Evolutionary conservation across 1,284 basidiomycete species (phyloP).

Genomic region (Gymnopus androsaceus): DNA sequence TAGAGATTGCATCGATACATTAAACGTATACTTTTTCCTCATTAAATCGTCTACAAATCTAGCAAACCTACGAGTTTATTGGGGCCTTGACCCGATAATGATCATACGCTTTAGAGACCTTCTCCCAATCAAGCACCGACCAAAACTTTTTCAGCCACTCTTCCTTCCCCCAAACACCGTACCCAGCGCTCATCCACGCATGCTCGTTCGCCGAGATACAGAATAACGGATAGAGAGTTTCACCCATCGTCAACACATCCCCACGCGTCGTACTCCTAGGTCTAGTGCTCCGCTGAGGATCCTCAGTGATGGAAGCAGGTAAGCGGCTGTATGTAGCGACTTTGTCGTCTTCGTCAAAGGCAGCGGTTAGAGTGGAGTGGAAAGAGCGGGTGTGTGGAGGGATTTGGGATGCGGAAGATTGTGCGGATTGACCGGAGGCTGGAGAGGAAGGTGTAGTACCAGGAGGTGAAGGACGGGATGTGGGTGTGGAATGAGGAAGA

Average conservation of each 20-base stretch:
- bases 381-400: conserved; percentile 33
- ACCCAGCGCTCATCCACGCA: conserved; percentile 86
- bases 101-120: conserved; percentile 46
- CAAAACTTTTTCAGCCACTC: conserved; percentile 90
- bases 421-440: conserved; percentile 34
- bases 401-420: conserved; percentile 28
- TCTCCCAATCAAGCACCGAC: conserved; percentile 85
- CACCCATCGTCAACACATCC: conserved; percentile 46
- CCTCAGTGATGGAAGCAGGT: too few species aligned
- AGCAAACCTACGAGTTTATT: too few species aligned
- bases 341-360: not conserved
- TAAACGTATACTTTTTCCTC: too few species aligned
- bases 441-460: conserved; percentile 31
- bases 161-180: conserved; percentile 94
- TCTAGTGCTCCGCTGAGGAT: too few species aligned
- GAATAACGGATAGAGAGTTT: conserved; percentile 75
- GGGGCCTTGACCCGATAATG: conserved; percentile 6
- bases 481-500: conserved; percentile 22
- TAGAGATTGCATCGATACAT: too few species aligned
- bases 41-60: too few species aligned
- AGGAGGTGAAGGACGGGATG: conserved; percentile 23
- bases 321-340: conserved; percentile 1
- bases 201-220: conserved; percentile 90
- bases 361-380: conserved; percentile 23
- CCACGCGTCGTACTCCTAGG: too few species aligned